Percentiles rank a stretch among this genome's conserved stretches.
phyloP scores from a whole-genome alignment of 352 stramenopile species.

The Globisporangium lucens region DNA sequence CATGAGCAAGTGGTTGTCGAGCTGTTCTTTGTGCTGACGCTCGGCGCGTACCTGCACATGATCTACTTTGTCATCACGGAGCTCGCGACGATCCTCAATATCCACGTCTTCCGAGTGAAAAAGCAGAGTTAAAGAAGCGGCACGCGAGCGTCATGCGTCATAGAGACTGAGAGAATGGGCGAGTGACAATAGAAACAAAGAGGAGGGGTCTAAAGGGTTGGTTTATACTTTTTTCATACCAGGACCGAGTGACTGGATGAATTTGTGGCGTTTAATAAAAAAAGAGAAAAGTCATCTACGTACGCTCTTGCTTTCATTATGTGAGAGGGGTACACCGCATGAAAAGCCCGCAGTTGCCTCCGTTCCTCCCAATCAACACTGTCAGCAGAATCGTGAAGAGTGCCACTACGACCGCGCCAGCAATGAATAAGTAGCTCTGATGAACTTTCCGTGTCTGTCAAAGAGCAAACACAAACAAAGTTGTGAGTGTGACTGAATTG shows the following conservation, averaged over 20 bases:
- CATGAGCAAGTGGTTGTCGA: constrained; percentile 67
- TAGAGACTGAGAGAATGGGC: not conserved
- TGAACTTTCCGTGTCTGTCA: constrained; percentile 30
- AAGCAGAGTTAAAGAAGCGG: constrained; percentile 42
- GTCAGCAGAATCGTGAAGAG: constrained; percentile 2
- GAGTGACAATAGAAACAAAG: not conserved
- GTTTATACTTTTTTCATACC: not conserved
- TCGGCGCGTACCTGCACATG: constrained; percentile 76
- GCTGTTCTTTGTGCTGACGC: constrained; percentile 74
- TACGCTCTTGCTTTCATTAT: constrained; percentile 3
- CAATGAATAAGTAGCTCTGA: constrained; percentile 23
- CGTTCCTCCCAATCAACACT: not conserved
- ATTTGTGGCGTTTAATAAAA: constrained; percentile 8
- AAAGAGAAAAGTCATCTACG: not conserved
- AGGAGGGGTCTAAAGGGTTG: not conserved
- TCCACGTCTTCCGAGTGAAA: constrained; percentile 84
- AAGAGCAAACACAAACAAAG: not conserved
- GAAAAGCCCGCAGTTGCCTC: constrained; percentile 13
- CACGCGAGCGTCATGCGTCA: not conserved
- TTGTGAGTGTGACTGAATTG: not conserved
- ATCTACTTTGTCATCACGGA: constrained; percentile 79
- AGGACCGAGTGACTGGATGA: not conserved
- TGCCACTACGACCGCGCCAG: not conserved
- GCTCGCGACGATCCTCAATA: constrained; percentile 69
- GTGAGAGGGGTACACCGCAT: constrained; percentile 15